phyloP scores from a whole-genome alignment of 495 filamentous ascomycete genomes.

The Lasiosphaeria ovina region DNA sequence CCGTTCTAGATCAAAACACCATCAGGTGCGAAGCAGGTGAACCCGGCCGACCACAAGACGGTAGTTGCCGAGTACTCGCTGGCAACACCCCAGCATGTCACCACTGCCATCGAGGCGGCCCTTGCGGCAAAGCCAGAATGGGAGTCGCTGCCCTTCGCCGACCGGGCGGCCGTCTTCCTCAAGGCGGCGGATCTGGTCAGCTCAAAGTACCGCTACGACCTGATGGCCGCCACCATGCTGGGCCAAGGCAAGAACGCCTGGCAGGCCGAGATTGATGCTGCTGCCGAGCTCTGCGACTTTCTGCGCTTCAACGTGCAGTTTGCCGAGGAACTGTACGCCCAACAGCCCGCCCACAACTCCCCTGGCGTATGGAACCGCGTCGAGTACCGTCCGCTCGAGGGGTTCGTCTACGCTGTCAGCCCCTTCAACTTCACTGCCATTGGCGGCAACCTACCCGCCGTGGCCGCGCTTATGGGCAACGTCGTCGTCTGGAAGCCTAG shows the following conservation, averaged over 20 bases:
- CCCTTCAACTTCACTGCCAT: constrained; percentile 93
- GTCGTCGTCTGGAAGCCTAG: constrained; percentile 90
- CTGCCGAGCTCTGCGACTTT: constrained; percentile 89
- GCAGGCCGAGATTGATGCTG: constrained; percentile 95
- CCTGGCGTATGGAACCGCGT: constrained; percentile 79
- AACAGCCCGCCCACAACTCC: constrained; percentile 75
- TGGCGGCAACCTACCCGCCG: constrained; percentile 71
- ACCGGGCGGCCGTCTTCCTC: constrained; percentile 89
- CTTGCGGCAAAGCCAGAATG: constrained; percentile 77
- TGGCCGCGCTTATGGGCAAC: constrained; percentile 77
- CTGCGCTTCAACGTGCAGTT: constrained; percentile 86
- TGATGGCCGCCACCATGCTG: constrained; percentile 91
- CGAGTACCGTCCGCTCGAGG: constrained; percentile 81
- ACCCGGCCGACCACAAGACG: constrained; percentile 71
- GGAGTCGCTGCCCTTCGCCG: constrained; percentile 79
- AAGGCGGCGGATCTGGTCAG: constrained; percentile 88
- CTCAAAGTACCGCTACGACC: constrained; percentile 85
- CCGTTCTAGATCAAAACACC: constrained; percentile 50
- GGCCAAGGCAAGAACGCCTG: constrained; percentile 95
- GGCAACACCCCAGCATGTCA: constrained; percentile 69
- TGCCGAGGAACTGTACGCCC: constrained; percentile 80
- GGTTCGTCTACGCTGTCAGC: constrained; percentile 82
- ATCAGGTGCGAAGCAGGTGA: constrained; percentile 58
- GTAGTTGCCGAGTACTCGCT: constrained; percentile 75
- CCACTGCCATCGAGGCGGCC: constrained; percentile 72